Evolutionary conservation across 768 basidiomycete genomes (phyloP), one percentile per base, ranked within the genome.

Genomic region (Leccinum broughii): DNA sequence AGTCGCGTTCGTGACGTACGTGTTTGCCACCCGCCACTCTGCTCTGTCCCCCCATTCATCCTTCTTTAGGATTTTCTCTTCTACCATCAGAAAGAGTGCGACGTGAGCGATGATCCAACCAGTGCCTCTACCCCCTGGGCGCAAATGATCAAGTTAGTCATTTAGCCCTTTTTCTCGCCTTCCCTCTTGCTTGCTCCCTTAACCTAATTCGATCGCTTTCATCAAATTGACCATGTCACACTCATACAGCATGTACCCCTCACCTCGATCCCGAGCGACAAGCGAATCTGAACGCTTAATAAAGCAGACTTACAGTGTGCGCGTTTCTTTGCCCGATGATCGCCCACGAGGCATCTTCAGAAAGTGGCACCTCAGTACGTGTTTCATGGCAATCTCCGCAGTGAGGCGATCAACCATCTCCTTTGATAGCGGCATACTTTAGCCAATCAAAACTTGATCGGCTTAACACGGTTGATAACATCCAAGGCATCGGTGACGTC

Each of bases 401-500:
- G 62, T 37, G 55, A 52, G 57, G 13, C 53, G 34, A 51, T 53
- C 58, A 56, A 67, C 58, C 54, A 48, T 56, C 51, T 48, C 51
- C 26, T 56, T 56, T 58, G 59, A 37, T 69, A 93, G 91, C 91
- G 61, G 90, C 91, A 51, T 93, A 93, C 78, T 93, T 91, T 73
- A 91, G 88, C 66, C 90, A 90, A 68, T 85, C 85, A 67, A 88
- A 82, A 58, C 77, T 92, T 60, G 87, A 90, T 70, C 80, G 80
- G 57, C 83, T 93, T 46, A 79, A 81, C 63, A 91, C 88, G 39
- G 84, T 92, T 54, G 89, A 91, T 71, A 82, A 79, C 54, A 82
- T 92, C 66, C 84, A 78, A 26, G 84, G 83, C 54, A 79, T 92
- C 61, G 85, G 86, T 46, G 84, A 88, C 71, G 75, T 86, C 20